Percentiles rank a stretch among this genome's conserved stretches.
Conservation (phyloP, 768 basidiomycete species). For the Boletus sp. region DNA sequence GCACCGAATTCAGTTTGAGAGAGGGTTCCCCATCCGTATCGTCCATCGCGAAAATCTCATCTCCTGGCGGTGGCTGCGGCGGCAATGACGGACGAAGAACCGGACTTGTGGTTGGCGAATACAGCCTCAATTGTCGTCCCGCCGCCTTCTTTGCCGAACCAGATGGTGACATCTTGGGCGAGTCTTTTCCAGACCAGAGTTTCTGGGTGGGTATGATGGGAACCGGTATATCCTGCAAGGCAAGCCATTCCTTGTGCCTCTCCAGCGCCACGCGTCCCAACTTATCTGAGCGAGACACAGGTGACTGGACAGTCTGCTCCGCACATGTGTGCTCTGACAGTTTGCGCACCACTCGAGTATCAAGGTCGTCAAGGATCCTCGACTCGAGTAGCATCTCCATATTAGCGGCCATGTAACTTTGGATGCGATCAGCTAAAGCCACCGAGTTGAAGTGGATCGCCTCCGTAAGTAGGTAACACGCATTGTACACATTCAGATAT, state of each 20-base stretch:
- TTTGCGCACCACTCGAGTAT: constrained; percentile 60
- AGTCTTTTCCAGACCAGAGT: constrained; percentile 23
- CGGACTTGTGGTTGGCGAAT: constrained; percentile 23
- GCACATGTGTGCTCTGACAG: constrained; percentile 56
- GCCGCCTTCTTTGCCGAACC: constrained; percentile 14
- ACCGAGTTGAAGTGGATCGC: constrained; percentile 75
- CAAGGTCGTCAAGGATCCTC: constrained; percentile 75
- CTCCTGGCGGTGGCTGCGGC: constrained; percentile 30
- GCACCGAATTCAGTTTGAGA: constrained; percentile 20
- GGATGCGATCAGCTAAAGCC: constrained; percentile 65
- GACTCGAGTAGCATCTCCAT: constrained; percentile 86
- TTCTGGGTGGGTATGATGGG: constrained; percentile 42
- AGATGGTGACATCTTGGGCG: constrained; percentile 34
- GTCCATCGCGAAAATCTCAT: constrained; percentile 87
- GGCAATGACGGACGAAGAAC: constrained; percentile 17
- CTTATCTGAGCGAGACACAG: constrained; percentile 56
- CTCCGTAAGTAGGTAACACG: constrained; percentile 75
- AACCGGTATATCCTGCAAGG: constrained; percentile 61
- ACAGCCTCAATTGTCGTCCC: neutral
- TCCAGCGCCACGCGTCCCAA: constrained; percentile 55
- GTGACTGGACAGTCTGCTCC: constrained; percentile 65
- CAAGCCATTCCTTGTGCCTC: constrained; percentile 71
- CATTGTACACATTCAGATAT: constrained; percentile 70
- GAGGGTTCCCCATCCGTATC: constrained; percentile 49
- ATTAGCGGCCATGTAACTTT: constrained; percentile 78